A percentile compares a stretch with the other conserved stretches of the same genome.
These are phyloP conservation scores for Colletotrichum magnum DNA, from an alignment of 2,329 filamentous ascomycete species.

Conservation along the genomic window DNA sequence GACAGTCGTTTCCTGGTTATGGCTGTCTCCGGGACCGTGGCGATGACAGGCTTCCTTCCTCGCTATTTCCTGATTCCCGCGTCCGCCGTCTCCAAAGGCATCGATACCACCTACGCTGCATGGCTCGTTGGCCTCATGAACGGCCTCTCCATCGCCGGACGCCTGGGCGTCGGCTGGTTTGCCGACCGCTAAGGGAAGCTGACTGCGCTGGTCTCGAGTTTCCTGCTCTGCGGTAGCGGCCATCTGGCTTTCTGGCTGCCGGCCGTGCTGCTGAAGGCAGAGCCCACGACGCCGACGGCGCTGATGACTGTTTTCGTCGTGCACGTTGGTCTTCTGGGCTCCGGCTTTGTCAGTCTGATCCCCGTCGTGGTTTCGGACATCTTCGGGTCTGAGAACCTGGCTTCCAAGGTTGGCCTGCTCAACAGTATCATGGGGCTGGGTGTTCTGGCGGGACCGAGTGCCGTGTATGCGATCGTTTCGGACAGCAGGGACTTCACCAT, in stretches of 20 bases:
- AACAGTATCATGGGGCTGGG: slow-evolving; percentile 28
- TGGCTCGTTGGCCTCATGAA: too few relatives aligned
- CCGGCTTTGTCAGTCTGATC: slow-evolving; percentile 6
- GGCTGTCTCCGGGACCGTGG: too few relatives aligned
- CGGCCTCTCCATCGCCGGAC: slow-evolving; percentile 2
- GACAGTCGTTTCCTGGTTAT: too few relatives aligned
- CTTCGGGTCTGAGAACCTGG: background rate
- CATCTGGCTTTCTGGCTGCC: slow-evolving; percentile 14
- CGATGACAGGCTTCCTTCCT: too few relatives aligned
- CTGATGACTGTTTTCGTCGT: slow-evolving; percentile 12
- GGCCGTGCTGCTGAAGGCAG: background rate
- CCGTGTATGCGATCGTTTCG: slow-evolving; percentile 37
- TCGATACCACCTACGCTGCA: too few relatives aligned
- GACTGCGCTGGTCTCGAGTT: slow-evolving; percentile 11
- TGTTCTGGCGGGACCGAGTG: slow-evolving; percentile 13
- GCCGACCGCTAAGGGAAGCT: slow-evolving; percentile 11
- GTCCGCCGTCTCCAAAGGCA: too few relatives aligned
- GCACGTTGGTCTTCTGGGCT: background rate
- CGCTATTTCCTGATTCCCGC: too few relatives aligned
- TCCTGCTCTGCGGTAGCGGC: slow-evolving; percentile 2
- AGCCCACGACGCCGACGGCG: background rate
- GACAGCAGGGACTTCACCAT: slow-evolving; percentile 18
- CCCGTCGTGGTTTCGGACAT: slow-evolving; percentile 1
- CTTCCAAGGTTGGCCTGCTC: slow-evolving; percentile 14
- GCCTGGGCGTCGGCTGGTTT: background rate